phyloP scores from a whole-genome alignment of 2,329 filamentous ascomycete species.

The Helotiales sp. region DNA sequence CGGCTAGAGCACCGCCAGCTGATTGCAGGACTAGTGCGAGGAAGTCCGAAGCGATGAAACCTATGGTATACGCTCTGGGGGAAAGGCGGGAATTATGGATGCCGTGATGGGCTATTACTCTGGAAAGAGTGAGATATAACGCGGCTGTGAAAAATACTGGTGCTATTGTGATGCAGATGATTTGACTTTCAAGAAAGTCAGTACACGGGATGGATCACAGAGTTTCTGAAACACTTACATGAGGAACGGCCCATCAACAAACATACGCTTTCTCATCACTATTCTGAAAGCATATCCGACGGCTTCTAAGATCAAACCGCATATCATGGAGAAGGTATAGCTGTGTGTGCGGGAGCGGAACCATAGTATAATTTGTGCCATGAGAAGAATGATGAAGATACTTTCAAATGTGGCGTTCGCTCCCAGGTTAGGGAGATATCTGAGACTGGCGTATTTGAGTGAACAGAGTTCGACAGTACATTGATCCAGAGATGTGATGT shows the following conservation, averaged over 20 bases:
- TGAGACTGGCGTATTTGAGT: slow-evolving; percentile 26
- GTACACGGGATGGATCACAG: not conserved
- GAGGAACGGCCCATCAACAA: slow-evolving; percentile 30
- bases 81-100: slow-evolving; percentile 46
- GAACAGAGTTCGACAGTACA: slow-evolving; percentile 18
- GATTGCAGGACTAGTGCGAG: slow-evolving; percentile 63
- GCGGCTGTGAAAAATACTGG: slow-evolving; percentile 60
- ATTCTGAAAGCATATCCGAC: slow-evolving; percentile 58
- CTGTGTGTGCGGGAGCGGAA: slow-evolving; percentile 60
- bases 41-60: slow-evolving; percentile 54
- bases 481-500: not conserved
- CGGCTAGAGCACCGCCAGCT: slow-evolving; percentile 60
- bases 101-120: slow-evolving; percentile 56
- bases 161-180: slow-evolving; percentile 54
- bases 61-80: slow-evolving; percentile 55
- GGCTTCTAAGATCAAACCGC: slow-evolving; percentile 59
- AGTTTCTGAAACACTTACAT: slow-evolving; percentile 26
- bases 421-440: slow-evolving; percentile 25
- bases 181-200: slow-evolving; percentile 49
- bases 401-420: slow-evolving; percentile 42
- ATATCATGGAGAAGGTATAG: slow-evolving; percentile 56
- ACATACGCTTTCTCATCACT: slow-evolving; percentile 34
- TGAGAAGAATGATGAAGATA: slow-evolving; percentile 29
- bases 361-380: slow-evolving; percentile 29
- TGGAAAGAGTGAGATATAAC: slow-evolving; percentile 62